A percentile compares a stretch with the other conserved stretches of the same genome.
Conservation (phyloP, 257 asterid species). For the Ilex aquifolium region DNA sequence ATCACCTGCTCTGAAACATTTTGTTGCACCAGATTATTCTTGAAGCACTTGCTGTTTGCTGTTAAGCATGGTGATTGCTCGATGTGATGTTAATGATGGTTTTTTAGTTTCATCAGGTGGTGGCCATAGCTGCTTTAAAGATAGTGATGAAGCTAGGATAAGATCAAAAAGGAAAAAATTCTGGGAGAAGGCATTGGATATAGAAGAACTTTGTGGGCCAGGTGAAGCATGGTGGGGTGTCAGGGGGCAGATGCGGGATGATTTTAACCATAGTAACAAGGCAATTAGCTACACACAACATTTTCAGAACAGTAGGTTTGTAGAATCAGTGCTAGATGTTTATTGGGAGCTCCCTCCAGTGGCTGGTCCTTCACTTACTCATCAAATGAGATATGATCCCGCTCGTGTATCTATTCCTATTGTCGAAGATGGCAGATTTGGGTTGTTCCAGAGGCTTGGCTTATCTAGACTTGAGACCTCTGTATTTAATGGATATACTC, state of each 20-base stretch:
- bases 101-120: conserved; percentile 51
- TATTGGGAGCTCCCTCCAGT: conserved; percentile 99
- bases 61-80: no score
- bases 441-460: conserved; percentile 68
- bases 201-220: conserved; percentile 85
- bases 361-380: conserved; percentile 96
- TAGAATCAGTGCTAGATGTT: conserved; percentile 76
- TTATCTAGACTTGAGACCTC: conserved; percentile 55
- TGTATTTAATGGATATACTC: conserved; percentile 97
- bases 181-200: conserved; percentile 89
- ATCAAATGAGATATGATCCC: conserved; percentile 91
- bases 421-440: conserved; percentile 80
- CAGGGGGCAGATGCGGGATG: conserved; percentile 82
- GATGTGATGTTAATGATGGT: neutral
- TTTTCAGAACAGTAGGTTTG: conserved; percentile 78
- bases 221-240: conserved; percentile 99
- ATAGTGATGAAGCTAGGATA: conserved; percentile 87
- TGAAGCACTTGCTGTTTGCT: no score
- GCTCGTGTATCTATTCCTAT: conserved; percentile 75
- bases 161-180: conserved; percentile 66
- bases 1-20: no score
- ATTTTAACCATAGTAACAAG: conserved; percentile 86
- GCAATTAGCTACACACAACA: conserved; percentile 56
- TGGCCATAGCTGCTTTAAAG: conserved; percentile 94
- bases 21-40: no score